Percentiles rank a stretch among this genome's conserved stretches.
Evolutionary conservation across 805 yeast species (phyloP).

Genomic region (Saccharomycopsis synnaedendra): DNA sequence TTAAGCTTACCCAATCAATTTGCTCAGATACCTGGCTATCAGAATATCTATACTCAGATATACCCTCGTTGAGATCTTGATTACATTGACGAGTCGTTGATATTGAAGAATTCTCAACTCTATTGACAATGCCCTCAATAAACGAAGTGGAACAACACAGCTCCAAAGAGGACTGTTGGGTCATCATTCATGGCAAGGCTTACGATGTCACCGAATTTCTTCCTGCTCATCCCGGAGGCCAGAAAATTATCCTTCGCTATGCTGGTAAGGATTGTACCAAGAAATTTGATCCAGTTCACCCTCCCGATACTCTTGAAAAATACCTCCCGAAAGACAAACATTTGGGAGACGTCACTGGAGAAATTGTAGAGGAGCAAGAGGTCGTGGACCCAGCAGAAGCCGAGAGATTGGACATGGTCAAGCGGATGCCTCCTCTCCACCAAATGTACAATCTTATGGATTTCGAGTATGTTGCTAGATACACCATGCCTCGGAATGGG

Average conservation of each 20-base stretch:
- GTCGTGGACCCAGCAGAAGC: slow-evolving; percentile 24
- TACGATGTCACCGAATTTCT: slow-evolving; percentile 65
- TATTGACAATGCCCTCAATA: slow-evolving; percentile 9
- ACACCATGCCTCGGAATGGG: slow-evolving; percentile 64
- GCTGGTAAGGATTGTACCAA: slow-evolving; percentile 81
- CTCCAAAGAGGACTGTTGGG: slow-evolving; percentile 63
- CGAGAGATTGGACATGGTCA: slow-evolving; percentile 30
- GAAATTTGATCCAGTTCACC: slow-evolving; percentile 82
- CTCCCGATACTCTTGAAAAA: slow-evolving; percentile 70
- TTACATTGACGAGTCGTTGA: too few species aligned
- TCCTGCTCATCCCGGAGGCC: slow-evolving; percentile 72
- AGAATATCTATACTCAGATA: too few species aligned
- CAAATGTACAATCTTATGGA: slow-evolving; percentile 72
- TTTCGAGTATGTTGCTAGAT: slow-evolving; percentile 78
- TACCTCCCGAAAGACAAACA: slow-evolving; percentile 48
- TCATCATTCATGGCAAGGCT: slow-evolving; percentile 71
- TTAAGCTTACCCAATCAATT: too few species aligned
- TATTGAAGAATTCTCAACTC: too few species aligned
- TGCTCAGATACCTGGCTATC: too few species aligned
- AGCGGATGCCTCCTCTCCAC: slow-evolving; percentile 54
- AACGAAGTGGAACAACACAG: slow-evolving; percentile 59
- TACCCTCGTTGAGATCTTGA: too few species aligned
- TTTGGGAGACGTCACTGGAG: slow-evolving; percentile 41
- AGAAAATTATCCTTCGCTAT: slow-evolving; percentile 62
- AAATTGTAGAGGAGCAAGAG: slow-evolving; percentile 21